These are phyloP conservation scores for Eucalyptus fibrosa DNA, from an alignment of 345 rosid species.

Conservation along the genomic window DNA sequence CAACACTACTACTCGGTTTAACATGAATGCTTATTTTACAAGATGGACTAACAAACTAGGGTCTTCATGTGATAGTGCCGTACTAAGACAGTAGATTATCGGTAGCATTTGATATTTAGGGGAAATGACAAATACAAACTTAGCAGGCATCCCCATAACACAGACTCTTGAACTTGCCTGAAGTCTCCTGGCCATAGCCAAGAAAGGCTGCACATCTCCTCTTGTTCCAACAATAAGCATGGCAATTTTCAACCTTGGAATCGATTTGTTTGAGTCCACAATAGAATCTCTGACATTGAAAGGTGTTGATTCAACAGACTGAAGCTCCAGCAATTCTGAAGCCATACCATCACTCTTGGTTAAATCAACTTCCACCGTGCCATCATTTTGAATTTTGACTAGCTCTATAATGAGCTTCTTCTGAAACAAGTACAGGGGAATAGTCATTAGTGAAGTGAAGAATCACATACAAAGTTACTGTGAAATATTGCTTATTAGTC, in stretches of 20 bases:
- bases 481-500: background rate
- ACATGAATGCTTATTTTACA: background rate
- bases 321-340: constrained; percentile 70
- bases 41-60: background rate
- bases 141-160: background rate
- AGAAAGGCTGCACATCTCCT: constrained; percentile 96
- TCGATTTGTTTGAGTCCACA: constrained; percentile 31
- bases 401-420: constrained; percentile 75
- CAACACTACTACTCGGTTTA: background rate
- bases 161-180: constrained; percentile 37
- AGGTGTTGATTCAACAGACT: constrained; percentile 33
- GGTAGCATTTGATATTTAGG: background rate
- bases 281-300: constrained; percentile 20
- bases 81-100: background rate
- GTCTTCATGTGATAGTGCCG: background rate
- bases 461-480: background rate
- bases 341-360: constrained; percentile 53
- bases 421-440: constrained; percentile 22
- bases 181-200: constrained; percentile 93
- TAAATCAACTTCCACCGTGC: constrained; percentile 89
- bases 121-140: background rate
- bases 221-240: constrained; percentile 97
- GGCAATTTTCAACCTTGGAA: constrained; percentile 69
- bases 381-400: constrained; percentile 86
- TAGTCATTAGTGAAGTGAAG: background rate